phyloP scores from a whole-genome alignment of 2,329 filamentous ascomycete species.

The Aureobasidium zeae region DNA sequence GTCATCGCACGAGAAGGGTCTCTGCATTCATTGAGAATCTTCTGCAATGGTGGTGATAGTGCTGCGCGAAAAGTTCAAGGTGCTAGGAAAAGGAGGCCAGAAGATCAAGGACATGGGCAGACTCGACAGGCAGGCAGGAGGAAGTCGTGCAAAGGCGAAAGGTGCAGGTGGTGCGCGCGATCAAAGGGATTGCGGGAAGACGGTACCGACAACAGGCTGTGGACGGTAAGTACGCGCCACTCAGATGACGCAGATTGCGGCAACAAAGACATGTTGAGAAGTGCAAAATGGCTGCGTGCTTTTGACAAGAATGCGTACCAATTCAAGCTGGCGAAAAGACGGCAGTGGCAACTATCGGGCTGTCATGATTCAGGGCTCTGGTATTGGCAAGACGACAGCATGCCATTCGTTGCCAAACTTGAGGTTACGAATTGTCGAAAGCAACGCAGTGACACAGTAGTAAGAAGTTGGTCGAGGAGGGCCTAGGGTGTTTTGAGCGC shows the following conservation, averaged over 20 bases:
- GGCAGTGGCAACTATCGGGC: conserved; percentile 75
- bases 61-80: conserved; percentile 83
- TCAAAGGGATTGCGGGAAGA: conserved; percentile 23
- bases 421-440: conserved; percentile 96
- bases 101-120: conserved; percentile 81
- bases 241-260: conserved; percentile 83
- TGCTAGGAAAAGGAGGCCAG: conserved; percentile 71
- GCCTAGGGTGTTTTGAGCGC: conserved; percentile 88
- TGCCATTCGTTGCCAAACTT: conserved; percentile 87
- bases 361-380: conserved; percentile 91
- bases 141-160: no score
- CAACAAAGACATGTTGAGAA: conserved; percentile 88
- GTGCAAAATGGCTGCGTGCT: conserved; percentile 72
- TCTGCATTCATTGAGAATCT: conserved; percentile 75
- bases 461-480: conserved; percentile 87
- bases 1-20: conserved; percentile 88
- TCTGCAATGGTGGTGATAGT: conserved; percentile 78
- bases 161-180: no score
- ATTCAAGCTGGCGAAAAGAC: conserved; percentile 79
- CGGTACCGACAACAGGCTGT: conserved; percentile 55
- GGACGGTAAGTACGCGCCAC: conserved; percentile 98
- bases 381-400: conserved; percentile 95
- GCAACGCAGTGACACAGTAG: conserved; percentile 91
- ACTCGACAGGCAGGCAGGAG: no score
- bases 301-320: conserved; percentile 68